Percentiles rank a stretch among this genome's conserved stretches.
These are phyloP conservation scores for Fusarium xylarioides DNA, from an alignment of 2,329 filamentous ascomycete species.

Conservation along the genomic window DNA sequence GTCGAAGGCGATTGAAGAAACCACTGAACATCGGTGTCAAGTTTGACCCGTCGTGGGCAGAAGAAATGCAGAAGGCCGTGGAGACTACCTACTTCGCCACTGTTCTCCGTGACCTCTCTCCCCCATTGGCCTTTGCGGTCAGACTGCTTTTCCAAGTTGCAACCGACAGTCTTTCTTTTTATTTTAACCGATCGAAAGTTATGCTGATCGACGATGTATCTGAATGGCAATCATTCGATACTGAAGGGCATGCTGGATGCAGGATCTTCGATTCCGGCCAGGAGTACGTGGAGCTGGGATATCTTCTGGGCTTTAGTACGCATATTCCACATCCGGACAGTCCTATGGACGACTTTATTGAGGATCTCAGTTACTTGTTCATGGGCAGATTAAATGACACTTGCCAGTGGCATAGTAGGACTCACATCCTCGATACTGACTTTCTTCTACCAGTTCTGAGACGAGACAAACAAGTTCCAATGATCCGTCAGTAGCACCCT, in stretches of 20 bases:
- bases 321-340: not conserved
- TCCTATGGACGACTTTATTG: not conserved
- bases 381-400: fast-evolving
- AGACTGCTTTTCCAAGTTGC: not conserved
- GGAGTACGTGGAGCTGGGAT: not conserved
- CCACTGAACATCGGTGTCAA: not conserved
- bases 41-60: not conserved
- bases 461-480: not conserved
- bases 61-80: not conserved
- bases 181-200: not conserved
- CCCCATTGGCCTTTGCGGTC: not conserved
- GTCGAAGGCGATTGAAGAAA: not conserved
- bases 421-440: not conserved
- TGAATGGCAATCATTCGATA: not conserved
- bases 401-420: fast-evolving
- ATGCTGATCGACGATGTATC: not conserved
- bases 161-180: fast-evolving
- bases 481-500: not conserved
- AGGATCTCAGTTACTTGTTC: not conserved
- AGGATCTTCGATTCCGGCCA: not conserved
- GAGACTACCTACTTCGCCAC: not conserved
- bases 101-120: not conserved
- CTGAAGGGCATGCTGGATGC: not conserved
- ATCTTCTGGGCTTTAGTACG: not conserved
- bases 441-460: not conserved